Percentiles rank a stretch among this genome's conserved stretches.
Evolutionary conservation across 2,329 filamentous ascomycete species (phyloP).

Genomic region (Fusarium multiceps): DNA sequence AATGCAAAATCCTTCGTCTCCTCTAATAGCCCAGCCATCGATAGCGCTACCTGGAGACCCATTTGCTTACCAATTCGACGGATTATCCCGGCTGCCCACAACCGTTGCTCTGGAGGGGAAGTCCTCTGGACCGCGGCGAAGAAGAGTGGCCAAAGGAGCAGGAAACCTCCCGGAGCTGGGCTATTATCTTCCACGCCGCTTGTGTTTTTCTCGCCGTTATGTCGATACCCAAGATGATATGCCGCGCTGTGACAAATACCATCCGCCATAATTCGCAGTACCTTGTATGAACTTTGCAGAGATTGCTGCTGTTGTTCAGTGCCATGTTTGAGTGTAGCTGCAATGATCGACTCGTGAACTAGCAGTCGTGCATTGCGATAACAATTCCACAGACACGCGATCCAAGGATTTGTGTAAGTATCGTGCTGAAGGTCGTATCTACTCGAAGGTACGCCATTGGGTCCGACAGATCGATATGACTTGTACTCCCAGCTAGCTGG

Average conservation of each 20-base stretch:
- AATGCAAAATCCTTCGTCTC: constrained; percentile 24
- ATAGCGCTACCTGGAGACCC: constrained; percentile 34
- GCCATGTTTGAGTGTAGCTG: constrained; percentile 24
- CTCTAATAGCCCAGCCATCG: constrained; percentile 34
- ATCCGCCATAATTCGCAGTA: constrained; percentile 24
- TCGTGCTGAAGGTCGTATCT: constrained; percentile 25
- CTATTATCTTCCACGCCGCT: neutral
- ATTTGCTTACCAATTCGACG: constrained; percentile 30
- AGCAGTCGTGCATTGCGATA: constrained; percentile 33
- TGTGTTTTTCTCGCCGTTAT: neutral
- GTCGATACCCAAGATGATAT: constrained; percentile 32
- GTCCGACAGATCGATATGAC: constrained; percentile 20
- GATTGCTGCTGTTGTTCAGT: neutral
- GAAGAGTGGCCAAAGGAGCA: constrained; percentile 38
- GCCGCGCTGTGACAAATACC: constrained; percentile 34
- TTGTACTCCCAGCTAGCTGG: constrained; percentile 23
- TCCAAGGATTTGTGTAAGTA: constrained; percentile 32
- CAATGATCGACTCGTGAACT: constrained; percentile 37
- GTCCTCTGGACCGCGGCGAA: constrained; percentile 33
- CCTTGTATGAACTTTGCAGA: constrained; percentile 17
- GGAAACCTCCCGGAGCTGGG: constrained; percentile 24
- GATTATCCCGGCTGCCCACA: constrained; percentile 30
- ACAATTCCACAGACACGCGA: constrained; percentile 39
- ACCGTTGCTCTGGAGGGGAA: constrained; percentile 12
- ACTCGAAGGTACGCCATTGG: constrained; percentile 6